These are phyloP conservation scores for Tilletia indica DNA, from an alignment of 1,284 basidiomycete species.

Conservation along the genomic window DNA sequence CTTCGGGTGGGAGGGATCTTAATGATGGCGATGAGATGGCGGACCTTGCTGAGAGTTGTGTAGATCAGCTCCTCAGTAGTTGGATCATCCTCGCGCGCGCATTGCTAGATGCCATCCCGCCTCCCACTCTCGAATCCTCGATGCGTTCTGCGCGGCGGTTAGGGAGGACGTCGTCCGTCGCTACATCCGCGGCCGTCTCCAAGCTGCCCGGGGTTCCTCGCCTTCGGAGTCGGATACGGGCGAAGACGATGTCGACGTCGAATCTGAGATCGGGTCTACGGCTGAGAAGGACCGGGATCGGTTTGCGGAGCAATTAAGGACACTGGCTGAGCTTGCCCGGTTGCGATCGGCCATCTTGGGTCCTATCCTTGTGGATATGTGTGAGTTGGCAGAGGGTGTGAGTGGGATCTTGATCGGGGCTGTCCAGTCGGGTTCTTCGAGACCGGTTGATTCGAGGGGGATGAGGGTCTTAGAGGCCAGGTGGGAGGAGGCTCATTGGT, in stretches of 20 bases:
- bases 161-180: constrained; percentile 40
- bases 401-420: background rate
- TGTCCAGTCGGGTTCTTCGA: background rate
- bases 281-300: constrained; percentile 38
- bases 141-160: constrained; percentile 21
- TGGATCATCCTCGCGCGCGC: constrained; percentile 18
- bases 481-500: constrained; percentile 53
- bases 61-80: constrained; percentile 27
- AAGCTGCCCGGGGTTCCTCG: constrained; percentile 26
- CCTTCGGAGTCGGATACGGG: background rate
- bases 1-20: constrained; percentile 23
- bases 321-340: constrained; percentile 40
- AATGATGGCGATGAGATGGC: constrained; percentile 41
- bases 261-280: constrained; percentile 38
- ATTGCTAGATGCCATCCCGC: background rate
- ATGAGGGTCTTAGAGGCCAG: constrained; percentile 27
- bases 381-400: background rate
- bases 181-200: constrained; percentile 40
- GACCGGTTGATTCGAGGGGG: background rate
- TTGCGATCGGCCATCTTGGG: constrained; percentile 25
- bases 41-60: constrained; percentile 35
- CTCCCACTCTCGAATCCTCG: background rate
- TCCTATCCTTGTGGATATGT: background rate
- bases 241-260: constrained; percentile 26
- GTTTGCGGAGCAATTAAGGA: constrained; percentile 46